These are phyloP conservation scores for Selenicereus undatus DNA, from an alignment of 148 eudicot species.

Conservation along the genomic window DNA sequence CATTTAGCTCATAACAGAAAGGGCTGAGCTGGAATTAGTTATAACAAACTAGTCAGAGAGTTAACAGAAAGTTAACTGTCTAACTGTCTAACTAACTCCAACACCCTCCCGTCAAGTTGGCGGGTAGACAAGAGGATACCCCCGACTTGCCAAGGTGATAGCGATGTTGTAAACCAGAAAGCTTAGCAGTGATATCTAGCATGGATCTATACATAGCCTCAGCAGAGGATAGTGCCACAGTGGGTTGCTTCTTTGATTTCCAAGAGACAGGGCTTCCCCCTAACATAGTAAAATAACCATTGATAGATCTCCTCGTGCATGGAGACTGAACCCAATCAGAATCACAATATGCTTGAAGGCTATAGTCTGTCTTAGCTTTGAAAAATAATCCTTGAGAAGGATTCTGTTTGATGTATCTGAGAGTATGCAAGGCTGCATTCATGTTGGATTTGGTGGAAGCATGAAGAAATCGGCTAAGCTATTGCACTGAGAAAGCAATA, in stretches of 20 bases:
- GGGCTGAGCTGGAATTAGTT: no score
- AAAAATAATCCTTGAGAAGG: background rate
- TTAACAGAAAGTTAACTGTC: no score
- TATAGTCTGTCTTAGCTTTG: background rate
- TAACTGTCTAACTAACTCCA: no score
- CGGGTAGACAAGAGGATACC: no score
- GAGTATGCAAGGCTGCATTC: background rate
- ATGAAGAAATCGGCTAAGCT: background rate
- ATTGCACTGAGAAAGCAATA: background rate
- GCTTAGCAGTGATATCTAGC: background rate
- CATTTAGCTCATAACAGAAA: no score
- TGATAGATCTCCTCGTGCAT: background rate
- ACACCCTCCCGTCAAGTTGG: no score
- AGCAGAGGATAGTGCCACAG: background rate
- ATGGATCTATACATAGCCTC: background rate
- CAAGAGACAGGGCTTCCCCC: background rate
- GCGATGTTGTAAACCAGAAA: background rate
- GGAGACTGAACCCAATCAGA: background rate
- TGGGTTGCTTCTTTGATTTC: slow-evolving; percentile 1
- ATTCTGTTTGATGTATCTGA: background rate
- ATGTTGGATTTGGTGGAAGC: background rate
- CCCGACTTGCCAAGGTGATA: no score
- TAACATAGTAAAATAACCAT: background rate
- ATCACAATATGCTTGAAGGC: background rate
- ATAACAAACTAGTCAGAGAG: no score